Evolutionary conservation across 2,329 filamentous ascomycete species (phyloP).

Genomic region (Fusarium lateritium): DNA sequence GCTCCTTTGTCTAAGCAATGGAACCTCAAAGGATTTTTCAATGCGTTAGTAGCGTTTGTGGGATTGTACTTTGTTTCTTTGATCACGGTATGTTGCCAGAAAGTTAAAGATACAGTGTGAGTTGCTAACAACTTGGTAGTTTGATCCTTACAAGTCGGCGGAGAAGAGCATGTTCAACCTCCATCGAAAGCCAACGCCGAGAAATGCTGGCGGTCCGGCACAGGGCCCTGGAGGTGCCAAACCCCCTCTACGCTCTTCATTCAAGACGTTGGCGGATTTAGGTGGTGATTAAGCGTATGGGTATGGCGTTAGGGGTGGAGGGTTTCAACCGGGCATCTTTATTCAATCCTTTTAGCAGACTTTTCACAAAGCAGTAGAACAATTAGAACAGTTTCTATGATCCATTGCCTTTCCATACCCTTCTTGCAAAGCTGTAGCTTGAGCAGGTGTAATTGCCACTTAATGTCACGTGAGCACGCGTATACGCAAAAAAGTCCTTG

Average conservation of each 20-base stretch:
- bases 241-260: constrained; percentile 56
- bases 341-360: constrained; percentile 4
- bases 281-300: constrained; percentile 49
- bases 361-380: constrained; percentile 4
- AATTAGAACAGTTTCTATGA: not conserved
- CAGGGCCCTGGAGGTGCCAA: constrained; percentile 43
- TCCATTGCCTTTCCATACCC: not conserved
- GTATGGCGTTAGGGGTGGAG: constrained; percentile 12
- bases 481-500: constrained; percentile 45
- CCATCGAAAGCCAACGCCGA: constrained; percentile 53
- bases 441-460: constrained; percentile 15
- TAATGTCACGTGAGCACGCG: constrained; percentile 51
- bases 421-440: not conserved
- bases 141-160: constrained; percentile 74
- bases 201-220: constrained; percentile 46
- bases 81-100: constrained; percentile 66
- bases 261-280: constrained; percentile 70
- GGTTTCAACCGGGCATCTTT: constrained; percentile 7
- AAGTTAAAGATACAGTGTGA: not conserved
- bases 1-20: constrained; percentile 34
- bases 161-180: constrained; percentile 73
- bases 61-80: constrained; percentile 74
- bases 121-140: constrained; percentile 56
- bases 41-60: constrained; percentile 67
- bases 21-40: constrained; percentile 63